phyloP scores from a whole-genome alignment of 805 yeast genomes.

The Metschnikowia rubicola region DNA sequence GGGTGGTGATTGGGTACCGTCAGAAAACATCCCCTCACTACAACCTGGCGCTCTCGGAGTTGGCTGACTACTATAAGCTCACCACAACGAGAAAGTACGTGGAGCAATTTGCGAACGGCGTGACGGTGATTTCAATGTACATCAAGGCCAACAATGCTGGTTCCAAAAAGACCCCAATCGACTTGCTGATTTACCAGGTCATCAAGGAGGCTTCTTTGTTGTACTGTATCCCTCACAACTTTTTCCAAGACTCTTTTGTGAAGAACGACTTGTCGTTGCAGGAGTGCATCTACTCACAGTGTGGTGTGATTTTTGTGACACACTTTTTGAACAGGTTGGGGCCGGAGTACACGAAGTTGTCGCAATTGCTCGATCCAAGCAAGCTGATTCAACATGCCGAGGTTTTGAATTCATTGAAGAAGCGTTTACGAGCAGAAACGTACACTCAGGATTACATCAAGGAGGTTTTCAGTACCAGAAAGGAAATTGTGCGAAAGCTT shows the following conservation, averaged over 20 bases:
- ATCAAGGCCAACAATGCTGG: slow-evolving; percentile 39
- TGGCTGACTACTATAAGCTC: slow-evolving; percentile 85
- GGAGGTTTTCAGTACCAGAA: slow-evolving; percentile 68
- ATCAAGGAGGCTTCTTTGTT: slow-evolving; percentile 90
- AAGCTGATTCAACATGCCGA: slow-evolving; percentile 67
- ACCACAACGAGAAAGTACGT: slow-evolving; percentile 85
- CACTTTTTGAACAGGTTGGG: slow-evolving; percentile 95
- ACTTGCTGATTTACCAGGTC: slow-evolving; percentile 81
- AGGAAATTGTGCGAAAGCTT: slow-evolving; percentile 71
- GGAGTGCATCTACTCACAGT: slow-evolving; percentile 91
- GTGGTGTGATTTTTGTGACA: slow-evolving; percentile 86
- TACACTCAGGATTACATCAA: slow-evolving; percentile 81
- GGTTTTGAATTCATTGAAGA: slow-evolving; percentile 74
- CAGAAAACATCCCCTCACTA: slow-evolving; percentile 82
- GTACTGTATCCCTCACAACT: slow-evolving; percentile 85
- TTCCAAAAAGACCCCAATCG: slow-evolving; percentile 47
- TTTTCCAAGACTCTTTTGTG: slow-evolving; percentile 71
- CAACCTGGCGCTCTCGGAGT: slow-evolving; percentile 79
- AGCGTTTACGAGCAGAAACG: slow-evolving; percentile 88
- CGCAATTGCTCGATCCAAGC: slow-evolving; percentile 58
- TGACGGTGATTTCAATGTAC: slow-evolving; percentile 83
- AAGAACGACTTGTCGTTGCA: slow-evolving; percentile 81
- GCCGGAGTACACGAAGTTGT: slow-evolving; percentile 74
- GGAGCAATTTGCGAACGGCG: slow-evolving; percentile 89
- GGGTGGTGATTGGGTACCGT: slow-evolving; percentile 85